Conservation (phyloP, 441 rosid species). For the Adansonia grandidieri region DNA sequence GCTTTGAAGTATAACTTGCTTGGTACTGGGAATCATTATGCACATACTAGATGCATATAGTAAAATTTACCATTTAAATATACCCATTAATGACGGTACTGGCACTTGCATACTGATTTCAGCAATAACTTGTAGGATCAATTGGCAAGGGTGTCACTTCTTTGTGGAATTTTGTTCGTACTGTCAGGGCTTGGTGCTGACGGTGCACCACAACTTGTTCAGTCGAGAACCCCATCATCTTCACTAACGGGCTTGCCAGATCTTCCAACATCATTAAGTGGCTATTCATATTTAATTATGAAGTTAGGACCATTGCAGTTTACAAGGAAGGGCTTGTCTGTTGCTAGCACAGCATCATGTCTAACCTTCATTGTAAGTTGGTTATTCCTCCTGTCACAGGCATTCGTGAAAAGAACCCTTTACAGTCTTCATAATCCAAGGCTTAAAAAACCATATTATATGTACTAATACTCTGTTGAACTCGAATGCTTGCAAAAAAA, state of each 20-base stretch:
- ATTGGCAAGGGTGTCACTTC: conserved; percentile 85
- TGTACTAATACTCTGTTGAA: neutral
- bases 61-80: neutral
- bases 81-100: neutral
- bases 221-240: conserved; percentile 78
- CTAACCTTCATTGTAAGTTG: conserved; percentile 79
- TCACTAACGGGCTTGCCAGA: conserved; percentile 66
- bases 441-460: neutral
- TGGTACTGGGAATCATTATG: neutral
- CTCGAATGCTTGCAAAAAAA: neutral
- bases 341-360: conserved; percentile 94
- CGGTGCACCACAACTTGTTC: conserved; percentile 81
- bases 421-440: neutral
- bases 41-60: neutral
- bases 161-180: conserved; percentile 77
- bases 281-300: conserved; percentile 77
- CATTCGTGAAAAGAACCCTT: conserved; percentile 3
- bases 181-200: conserved; percentile 83
- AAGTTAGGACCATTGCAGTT: conserved; percentile 85
- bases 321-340: conserved; percentile 89
- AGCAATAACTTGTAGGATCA: conserved; percentile 62
- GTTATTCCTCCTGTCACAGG: neutral
- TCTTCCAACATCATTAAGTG: conserved; percentile 67
- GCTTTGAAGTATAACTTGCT: conserved; percentile 12
- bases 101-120: conserved; percentile 16